These are phyloP conservation scores for Fragilaria radians DNA, from an alignment of 108 stramenopile species.

Conservation along the genomic window DNA sequence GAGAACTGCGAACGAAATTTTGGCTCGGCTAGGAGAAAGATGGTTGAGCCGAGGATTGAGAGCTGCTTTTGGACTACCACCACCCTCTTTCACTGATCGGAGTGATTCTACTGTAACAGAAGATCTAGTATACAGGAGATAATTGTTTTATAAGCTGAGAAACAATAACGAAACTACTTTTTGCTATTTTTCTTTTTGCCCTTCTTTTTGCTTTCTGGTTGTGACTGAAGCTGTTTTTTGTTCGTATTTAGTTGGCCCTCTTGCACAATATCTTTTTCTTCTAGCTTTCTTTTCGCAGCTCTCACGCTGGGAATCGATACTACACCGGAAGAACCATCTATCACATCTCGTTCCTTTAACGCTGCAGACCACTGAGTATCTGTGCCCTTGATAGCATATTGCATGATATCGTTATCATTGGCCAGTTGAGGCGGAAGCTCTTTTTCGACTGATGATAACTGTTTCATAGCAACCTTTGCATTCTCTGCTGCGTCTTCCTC, in stretches of 20 bases:
- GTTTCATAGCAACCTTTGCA: constrained; percentile 55
- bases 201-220: constrained; percentile 27
- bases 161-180: constrained; percentile 3
- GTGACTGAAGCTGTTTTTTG: constrained; percentile 7
- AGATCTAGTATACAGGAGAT: background rate
- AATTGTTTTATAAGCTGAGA: too few species aligned
- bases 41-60: constrained; percentile 60
- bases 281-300: constrained; percentile 36
- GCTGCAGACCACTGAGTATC: constrained; percentile 79
- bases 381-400: constrained; percentile 75
- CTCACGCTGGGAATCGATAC: constrained; percentile 28
- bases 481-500: constrained; percentile 78
- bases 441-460: constrained; percentile 6
- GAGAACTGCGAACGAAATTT: constrained; percentile 54
- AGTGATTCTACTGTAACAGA: constrained; percentile 3
- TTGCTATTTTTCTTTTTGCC: constrained; percentile 15
- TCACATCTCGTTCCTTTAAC: constrained; percentile 49
- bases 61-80: constrained; percentile 66
- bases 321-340: constrained; percentile 20
- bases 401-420: constrained; percentile 72
- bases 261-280: constrained; percentile 35
- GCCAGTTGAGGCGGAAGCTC: constrained; percentile 42
- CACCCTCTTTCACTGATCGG: constrained; percentile 28
- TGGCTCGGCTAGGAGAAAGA: constrained; percentile 65
- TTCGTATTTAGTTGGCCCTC: constrained; percentile 17